Evolutionary conservation across 2,329 filamentous ascomycete species (phyloP).

Genomic region (Tolypocladium guangdongense): DNA sequence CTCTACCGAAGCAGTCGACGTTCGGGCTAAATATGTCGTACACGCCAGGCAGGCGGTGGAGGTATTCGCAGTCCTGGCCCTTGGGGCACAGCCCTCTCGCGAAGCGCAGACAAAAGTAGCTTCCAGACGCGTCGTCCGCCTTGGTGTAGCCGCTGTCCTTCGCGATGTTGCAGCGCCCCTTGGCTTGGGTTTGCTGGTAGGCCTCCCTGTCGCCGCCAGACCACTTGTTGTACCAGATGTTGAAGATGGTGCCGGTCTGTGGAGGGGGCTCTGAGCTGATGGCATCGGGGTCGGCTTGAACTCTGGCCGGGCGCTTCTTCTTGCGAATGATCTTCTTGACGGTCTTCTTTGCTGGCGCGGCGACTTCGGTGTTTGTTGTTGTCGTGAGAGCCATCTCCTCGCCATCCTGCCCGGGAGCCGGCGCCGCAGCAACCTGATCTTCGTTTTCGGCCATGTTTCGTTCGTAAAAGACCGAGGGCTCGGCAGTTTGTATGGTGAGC

Average conservation of each 20-base stretch:
- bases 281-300: constrained; percentile 77
- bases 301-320: constrained; percentile 80
- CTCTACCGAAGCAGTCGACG: constrained; percentile 79
- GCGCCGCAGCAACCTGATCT: constrained; percentile 14
- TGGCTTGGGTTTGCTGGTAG: constrained; percentile 76
- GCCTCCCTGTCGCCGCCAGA: constrained; percentile 89
- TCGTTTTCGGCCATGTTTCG: constrained; percentile 21
- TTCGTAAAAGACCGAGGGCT: neutral
- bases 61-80: constrained; percentile 86
- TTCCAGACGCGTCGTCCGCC: constrained; percentile 65
- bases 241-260: constrained; percentile 91
- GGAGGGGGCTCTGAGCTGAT: constrained; percentile 77
- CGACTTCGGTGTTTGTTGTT: constrained; percentile 31
- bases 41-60: constrained; percentile 77
- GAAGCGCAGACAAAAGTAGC: constrained; percentile 89
- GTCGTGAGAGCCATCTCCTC: constrained; percentile 23
- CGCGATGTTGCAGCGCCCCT: constrained; percentile 77
- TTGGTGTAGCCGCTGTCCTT: constrained; percentile 70
- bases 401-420: constrained; percentile 14
- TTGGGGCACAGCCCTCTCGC: constrained; percentile 73
- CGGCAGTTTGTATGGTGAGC: constrained; percentile 2
- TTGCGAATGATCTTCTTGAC: constrained; percentile 85
- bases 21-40: constrained; percentile 91
- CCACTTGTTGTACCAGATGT: constrained; percentile 94
- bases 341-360: constrained; percentile 44